These are phyloP conservation scores for Asterophora lycoperdoides DNA, from an alignment of 768 basidiomycete species.

Conservation along the genomic window DNA sequence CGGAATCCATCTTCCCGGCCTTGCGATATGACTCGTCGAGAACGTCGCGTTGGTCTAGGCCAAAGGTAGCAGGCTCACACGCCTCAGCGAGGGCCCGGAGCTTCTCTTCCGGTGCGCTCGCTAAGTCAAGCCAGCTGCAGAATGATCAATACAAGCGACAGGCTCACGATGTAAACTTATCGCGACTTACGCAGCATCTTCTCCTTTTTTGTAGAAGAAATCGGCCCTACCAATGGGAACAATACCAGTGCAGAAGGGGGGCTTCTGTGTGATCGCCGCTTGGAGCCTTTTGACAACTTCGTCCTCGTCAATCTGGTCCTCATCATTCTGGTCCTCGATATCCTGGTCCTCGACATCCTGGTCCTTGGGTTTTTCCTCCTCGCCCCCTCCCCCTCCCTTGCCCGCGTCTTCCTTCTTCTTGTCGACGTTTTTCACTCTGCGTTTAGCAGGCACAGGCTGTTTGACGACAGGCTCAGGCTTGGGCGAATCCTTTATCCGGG, in stretches of 20 bases:
- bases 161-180: no score
- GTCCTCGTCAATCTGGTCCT: no score
- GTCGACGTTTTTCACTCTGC: constrained; percentile 51
- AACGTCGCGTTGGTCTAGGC: constrained; percentile 31
- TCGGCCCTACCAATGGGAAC: background rate
- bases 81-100: constrained; percentile 26
- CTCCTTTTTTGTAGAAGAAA: constrained; percentile 3
- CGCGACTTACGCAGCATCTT: no score
- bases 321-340: no score
- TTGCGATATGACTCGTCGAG: constrained; percentile 44
- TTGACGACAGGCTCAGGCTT: constrained; percentile 48
- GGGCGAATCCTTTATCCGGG: constrained; percentile 70
- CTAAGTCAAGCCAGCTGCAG: constrained; percentile 12
- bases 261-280: constrained; percentile 4
- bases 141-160: no score
- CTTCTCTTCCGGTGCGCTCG: constrained; percentile 4
- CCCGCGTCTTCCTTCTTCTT: constrained; percentile 32
- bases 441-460: constrained; percentile 66
- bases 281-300: background rate
- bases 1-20: constrained; percentile 39
- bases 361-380: constrained; percentile 59
- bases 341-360: no score
- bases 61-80: constrained; percentile 40
- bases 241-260: constrained; percentile 10
- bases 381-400: constrained; percentile 35